Evolutionary conservation across 257 asterid genomes (phyloP), one percentile per base, ranked within the genome.

Genomic region (Solanum pimpinellifolium): DNA sequence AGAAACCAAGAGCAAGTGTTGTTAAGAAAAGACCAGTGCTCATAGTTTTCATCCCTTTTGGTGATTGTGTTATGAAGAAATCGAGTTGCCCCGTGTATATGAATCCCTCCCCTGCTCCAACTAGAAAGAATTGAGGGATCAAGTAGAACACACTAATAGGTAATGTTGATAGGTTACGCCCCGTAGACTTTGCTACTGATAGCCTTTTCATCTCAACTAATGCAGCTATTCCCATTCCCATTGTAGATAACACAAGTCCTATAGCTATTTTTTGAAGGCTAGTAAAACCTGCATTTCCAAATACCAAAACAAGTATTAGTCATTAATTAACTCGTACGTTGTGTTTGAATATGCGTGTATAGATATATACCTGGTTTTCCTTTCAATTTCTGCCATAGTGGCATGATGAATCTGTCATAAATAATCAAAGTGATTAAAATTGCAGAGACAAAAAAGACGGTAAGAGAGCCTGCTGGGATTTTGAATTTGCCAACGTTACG

Each of bases 21-120:
- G 98, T 92, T 86, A 97, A 84, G 92, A 97, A 97, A 33, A 97
- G 96, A 11, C 98, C 99, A 2, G 99, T 97, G 93, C 99, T 97
- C 97, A 94, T 94, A 2, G 99, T 92, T 86, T 95, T 97, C 99
- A 97, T 97, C 78, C 98, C 96, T 85, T 97, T 95, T n/a, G 98
- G 98, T 1, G 98, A 93, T 39, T 93, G 93, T 1, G 98, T 94
- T 80, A 95, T 93, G 95, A 97, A 97, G 94, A 97, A 97, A 85
- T 97, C 99, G 12, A 97, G 92, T 73, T 97, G 98, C 33, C 99
- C 99, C 0, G 98, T 95, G 92, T 97, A 95, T 82, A 95, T 97
- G 84, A 95, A 95, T 11, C 97, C 99, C 83, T 97, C 99, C 35
- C 97, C 98, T 0, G 99, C 47, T 3, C 99, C 99, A 84, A 97